These are phyloP conservation scores for Avicennia marina DNA, from an alignment of 257 asterid genomes.

Conservation along the genomic window DNA sequence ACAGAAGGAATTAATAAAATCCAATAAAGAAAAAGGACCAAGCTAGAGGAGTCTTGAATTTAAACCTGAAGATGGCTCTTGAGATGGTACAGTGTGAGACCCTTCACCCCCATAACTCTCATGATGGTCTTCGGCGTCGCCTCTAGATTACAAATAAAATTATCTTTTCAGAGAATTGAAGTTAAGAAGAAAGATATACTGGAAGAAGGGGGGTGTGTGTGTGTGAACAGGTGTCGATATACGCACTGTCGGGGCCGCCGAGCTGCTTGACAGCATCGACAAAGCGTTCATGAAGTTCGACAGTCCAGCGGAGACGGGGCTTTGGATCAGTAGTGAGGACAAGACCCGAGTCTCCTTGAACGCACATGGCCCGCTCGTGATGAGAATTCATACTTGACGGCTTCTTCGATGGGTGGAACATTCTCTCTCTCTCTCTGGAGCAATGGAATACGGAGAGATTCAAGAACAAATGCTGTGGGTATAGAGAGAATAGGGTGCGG, in stretches of 20 bases:
- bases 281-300: slow-evolving; percentile 87
- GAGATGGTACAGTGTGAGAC: slow-evolving; percentile 97
- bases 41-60: neutral
- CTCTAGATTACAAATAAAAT: slow-evolving; percentile 35
- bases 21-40: neutral
- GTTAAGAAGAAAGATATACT: neutral
- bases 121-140: slow-evolving; percentile 98
- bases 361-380: slow-evolving; percentile 44
- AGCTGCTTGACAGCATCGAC: slow-evolving; percentile 91
- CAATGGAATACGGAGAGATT: slow-evolving; percentile 8
- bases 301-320: slow-evolving; percentile 95
- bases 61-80: slow-evolving; percentile 98
- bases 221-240: neutral
- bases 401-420: slow-evolving; percentile 48
- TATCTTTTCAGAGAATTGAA: too few species aligned
- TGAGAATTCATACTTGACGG: slow-evolving; percentile 36
- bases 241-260: slow-evolving; percentile 90
- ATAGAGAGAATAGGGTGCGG: slow-evolving; percentile 34
- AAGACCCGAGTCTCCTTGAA: slow-evolving; percentile 73
- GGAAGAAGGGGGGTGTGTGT: neutral
- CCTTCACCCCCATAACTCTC: slow-evolving; percentile 98
- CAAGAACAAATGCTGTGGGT: slow-evolving; percentile 22
- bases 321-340: slow-evolving; percentile 93
- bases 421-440: slow-evolving; percentile 10
- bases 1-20: neutral